Evolutionary conservation across 2,329 filamentous ascomycete genomes (phyloP).

Genomic region (Pseudopithomyces maydicus): DNA sequence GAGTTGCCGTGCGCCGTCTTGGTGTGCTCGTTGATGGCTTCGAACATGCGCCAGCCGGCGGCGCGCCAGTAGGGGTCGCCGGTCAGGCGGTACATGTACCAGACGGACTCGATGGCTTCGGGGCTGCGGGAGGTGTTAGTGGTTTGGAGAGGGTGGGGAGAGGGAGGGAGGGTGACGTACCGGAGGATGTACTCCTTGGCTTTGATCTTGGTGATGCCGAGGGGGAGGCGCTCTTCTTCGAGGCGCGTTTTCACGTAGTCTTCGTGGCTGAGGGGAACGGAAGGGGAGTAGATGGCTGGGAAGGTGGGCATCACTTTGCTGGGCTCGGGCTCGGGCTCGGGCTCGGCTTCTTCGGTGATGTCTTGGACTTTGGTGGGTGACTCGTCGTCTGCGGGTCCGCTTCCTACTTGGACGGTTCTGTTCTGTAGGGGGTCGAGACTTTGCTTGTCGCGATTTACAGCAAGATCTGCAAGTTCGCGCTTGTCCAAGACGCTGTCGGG

Average conservation of each 20-base stretch:
- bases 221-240: conserved; percentile 53
- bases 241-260: conserved; percentile 46
- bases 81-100: conserved; percentile 76
- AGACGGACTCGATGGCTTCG: conserved; percentile 81
- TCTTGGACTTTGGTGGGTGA: conserved; percentile 30
- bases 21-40: conserved; percentile 65
- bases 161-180: conserved; percentile 23
- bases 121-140: conserved; percentile 49
- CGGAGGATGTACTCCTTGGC: conserved; percentile 68
- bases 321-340: conserved; percentile 11
- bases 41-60: conserved; percentile 77
- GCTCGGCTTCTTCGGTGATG: conserved; percentile 4
- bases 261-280: conserved; percentile 36
- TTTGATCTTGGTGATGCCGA: conserved; percentile 61
- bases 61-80: conserved; percentile 69
- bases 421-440: conserved; percentile 6
- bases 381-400: conserved; percentile 26
- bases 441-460: conserved; percentile 18
- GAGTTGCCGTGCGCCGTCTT: conserved; percentile 67
- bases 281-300: conserved; percentile 37
- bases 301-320: conserved; percentile 31
- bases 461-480: conserved; percentile 32
- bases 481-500: conserved; percentile 29
- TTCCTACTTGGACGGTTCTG: conserved; percentile 17
- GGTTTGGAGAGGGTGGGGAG: not conserved